These are phyloP conservation scores for Paraleonurus japonicus DNA, from an alignment of 257 asterid species.

Conservation along the genomic window DNA sequence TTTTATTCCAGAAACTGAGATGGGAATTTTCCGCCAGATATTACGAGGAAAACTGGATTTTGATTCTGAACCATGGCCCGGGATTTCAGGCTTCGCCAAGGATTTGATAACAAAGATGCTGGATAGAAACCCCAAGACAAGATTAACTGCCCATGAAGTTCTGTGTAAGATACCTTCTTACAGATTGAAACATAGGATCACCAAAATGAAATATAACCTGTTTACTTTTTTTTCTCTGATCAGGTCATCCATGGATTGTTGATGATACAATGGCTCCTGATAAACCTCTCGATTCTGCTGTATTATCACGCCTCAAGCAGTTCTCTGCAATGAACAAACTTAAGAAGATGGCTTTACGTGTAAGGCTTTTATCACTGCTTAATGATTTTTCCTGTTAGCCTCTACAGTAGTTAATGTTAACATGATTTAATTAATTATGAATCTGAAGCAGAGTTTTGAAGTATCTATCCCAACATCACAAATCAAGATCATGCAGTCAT, in stretches of 20 bases:
- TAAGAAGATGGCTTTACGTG: conserved; percentile 96
- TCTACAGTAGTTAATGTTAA: neutral
- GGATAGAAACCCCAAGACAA: conserved; percentile 70
- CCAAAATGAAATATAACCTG: conserved; percentile 9
- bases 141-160: conserved; percentile 93
- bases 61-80: conserved; percentile 94
- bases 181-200: neutral
- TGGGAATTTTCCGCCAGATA: conserved; percentile 95
- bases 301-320: conserved; percentile 88
- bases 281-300: conserved; percentile 97
- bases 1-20: conserved; percentile 79
- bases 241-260: conserved; percentile 95
- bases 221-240: conserved; percentile 17
- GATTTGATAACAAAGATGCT: conserved; percentile 86
- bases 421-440: neutral
- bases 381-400: conserved; percentile 8
- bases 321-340: conserved; percentile 98
- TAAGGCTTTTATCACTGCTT: conserved; percentile 39
- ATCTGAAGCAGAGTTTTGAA: conserved; percentile 3
- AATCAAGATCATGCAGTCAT: neutral
- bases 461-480: neutral
- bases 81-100: conserved; percentile 75
- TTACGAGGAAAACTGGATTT: conserved; percentile 73
- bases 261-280: conserved; percentile 91
- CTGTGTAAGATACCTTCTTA: conserved; percentile 54